These are phyloP conservation scores for Cyclotella cryptica DNA, from an alignment of 108 stramenopile genomes.

Conservation along the genomic window DNA sequence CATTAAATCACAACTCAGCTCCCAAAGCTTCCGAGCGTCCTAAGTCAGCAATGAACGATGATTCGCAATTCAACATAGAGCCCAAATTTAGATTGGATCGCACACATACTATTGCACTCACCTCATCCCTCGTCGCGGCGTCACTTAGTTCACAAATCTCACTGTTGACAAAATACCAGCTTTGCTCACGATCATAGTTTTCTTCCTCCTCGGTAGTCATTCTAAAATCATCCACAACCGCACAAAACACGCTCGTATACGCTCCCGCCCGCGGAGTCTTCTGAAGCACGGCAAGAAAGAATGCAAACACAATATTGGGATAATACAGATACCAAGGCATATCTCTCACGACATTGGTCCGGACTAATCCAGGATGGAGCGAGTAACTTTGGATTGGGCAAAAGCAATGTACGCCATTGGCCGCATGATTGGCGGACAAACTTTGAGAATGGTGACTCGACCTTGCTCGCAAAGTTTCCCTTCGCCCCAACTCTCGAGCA, in stretches of 20 bases:
- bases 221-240: slow-evolving; percentile 29
- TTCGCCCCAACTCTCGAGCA: slow-evolving; percentile 65
- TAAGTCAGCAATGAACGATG: not conserved
- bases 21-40: slow-evolving; percentile 43
- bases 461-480: slow-evolving; percentile 37
- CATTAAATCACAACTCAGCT: slow-evolving; percentile 49
- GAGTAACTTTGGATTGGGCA: slow-evolving; percentile 52
- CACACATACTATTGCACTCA: not conserved
- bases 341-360: slow-evolving; percentile 86
- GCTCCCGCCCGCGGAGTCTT: slow-evolving; percentile 86
- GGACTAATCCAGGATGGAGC: slow-evolving; percentile 91
- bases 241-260: slow-evolving; percentile 77
- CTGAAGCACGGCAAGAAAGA: slow-evolving; percentile 61
- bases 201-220: not conserved
- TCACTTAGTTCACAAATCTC: slow-evolving; percentile 18
- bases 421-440: not conserved
- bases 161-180: slow-evolving; percentile 55
- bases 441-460: not conserved
- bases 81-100: not conserved
- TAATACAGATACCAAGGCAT: slow-evolving; percentile 85
- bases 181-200: too few relatives aligned
- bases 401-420: not conserved
- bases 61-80: not conserved
- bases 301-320: slow-evolving; percentile 63
- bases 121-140: slow-evolving; percentile 22